Conservation (phyloP, 1,284 basidiomycete genomes). For the Tilletia caries region DNA sequence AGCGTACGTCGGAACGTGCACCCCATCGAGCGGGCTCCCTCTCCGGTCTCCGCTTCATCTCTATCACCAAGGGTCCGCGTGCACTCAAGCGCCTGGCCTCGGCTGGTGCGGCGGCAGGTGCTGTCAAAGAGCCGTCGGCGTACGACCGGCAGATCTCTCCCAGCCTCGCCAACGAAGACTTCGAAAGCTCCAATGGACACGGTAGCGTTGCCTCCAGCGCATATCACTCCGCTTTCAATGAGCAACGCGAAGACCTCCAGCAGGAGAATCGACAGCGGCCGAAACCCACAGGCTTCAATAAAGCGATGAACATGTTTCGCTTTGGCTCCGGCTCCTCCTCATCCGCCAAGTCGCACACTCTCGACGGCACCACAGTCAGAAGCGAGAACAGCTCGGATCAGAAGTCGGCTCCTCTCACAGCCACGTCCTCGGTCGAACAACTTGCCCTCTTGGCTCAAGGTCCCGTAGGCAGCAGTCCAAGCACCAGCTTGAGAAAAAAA, state of each 20-base stretch:
- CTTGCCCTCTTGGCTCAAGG: neutral
- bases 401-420: neutral
- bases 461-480: neutral
- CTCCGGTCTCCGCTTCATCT: constrained; percentile 1
- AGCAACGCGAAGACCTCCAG: neutral
- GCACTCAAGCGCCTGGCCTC: neutral
- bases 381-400: neutral
- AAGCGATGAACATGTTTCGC: too few species aligned
- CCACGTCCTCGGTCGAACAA: neutral
- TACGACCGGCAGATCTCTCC: neutral
- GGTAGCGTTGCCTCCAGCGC: neutral
- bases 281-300: too few species aligned
- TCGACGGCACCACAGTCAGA: neutral
- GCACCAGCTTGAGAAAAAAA: neutral
- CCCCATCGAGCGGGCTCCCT: neutral
- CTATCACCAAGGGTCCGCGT: neutral
- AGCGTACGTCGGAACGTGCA: neutral
- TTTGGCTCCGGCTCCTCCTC: too few species aligned
- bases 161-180: neutral
- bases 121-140: neutral
- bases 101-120: neutral
- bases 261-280: too few species aligned
- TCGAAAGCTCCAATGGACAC: neutral
- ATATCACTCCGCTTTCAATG: neutral
- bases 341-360: neutral